Evolutionary conservation across 148 eudicot species (phyloP), one percentile per base, ranked within the genome.

Genomic region (Nyssa sinensis): DNA sequence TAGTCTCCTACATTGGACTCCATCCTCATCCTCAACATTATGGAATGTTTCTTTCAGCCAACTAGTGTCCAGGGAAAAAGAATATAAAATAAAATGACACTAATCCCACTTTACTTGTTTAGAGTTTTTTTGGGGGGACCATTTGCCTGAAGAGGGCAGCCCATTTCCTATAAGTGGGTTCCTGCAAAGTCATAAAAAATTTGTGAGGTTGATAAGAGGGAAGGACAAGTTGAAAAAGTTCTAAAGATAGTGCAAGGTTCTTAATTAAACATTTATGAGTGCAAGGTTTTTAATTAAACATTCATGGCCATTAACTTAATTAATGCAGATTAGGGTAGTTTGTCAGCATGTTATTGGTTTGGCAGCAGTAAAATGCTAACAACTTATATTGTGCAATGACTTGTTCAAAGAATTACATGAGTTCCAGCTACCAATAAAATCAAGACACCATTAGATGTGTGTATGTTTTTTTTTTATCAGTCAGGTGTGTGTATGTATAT

Each of bases 121-220:
- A 55, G 17, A 19, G 59, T 55, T 19, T 51, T 7, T 51, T 5
- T 51, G 17, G 17, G 59, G 7, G 24, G 59, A 53, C 59, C 59
- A 55, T n/a, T 55, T 55, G 24, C 59, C 25, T 37, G 9, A 21
- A 55, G 16, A 21, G 59, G 59, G 25, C 59, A 55, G 17, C 24
- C 59, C 59, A 55, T 10, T 55, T 55, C 59, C 59, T 14, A 25
- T n/a, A 64, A 64, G 67, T 64, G 67, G 67, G 11, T 64, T 17
- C 44, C 66, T 32, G 10, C 19, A 4, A 5, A 33, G 25, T 33
- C 33, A 34, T 64, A 32, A 5, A 64, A 19, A n/a, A 32, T 55
- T 55, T 19, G 3, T 2, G 21, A 64, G 41, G n/a, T 33, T 32
- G 67, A 64, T 32, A 64, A 32, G 23, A 19, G 67, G 67, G 21